These are phyloP conservation scores for Lenzites betulinus DNA, from an alignment of 768 basidiomycete species.

Conservation along the genomic window DNA sequence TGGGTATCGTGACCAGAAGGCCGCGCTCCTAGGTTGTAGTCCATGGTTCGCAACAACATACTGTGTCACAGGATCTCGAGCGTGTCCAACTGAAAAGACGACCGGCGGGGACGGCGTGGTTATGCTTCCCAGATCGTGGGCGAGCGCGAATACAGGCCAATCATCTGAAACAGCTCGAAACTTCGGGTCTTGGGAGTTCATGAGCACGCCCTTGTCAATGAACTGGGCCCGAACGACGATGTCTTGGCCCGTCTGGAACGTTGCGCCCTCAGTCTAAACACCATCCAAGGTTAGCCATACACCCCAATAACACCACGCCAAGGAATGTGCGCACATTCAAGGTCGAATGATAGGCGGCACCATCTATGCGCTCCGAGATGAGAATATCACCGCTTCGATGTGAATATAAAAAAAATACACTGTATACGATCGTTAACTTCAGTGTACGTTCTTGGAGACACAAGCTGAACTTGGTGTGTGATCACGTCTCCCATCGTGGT, in stretches of 20 bases:
- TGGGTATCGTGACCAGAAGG: slow-evolving; percentile 36
- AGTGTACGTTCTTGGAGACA: slow-evolving; percentile 43
- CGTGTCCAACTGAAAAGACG: slow-evolving; percentile 38
- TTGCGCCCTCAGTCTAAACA: slow-evolving; percentile 47
- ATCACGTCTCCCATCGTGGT: slow-evolving; percentile 48
- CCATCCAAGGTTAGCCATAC: too few species aligned
- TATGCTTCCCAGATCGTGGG: slow-evolving; percentile 57
- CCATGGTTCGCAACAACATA: slow-evolving; percentile 37
- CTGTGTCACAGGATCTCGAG: slow-evolving; percentile 38
- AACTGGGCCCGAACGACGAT: slow-evolving; percentile 58
- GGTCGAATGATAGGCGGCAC: slow-evolving; percentile 62
- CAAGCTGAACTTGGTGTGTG: slow-evolving; percentile 60
- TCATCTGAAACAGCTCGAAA: slow-evolving; percentile 57
- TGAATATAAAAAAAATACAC: slow-evolving; percentile 37
- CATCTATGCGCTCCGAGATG: slow-evolving; percentile 49
- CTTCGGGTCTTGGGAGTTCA: slow-evolving; percentile 53
- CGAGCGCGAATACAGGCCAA: slow-evolving; percentile 66
- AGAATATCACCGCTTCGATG: neutral
- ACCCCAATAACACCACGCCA: too few species aligned
- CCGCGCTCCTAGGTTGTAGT: slow-evolving; percentile 33
- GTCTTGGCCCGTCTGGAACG: slow-evolving; percentile 61
- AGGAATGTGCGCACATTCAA: slow-evolving; percentile 27
- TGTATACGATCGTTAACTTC: slow-evolving; percentile 63
- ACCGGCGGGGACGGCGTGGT: slow-evolving; percentile 25
- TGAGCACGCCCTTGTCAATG: slow-evolving; percentile 54